A percentile compares a stretch with the other conserved stretches of the same genome.
Conservation (phyloP, 1,284 basidiomycete species). For the Naganishia cerealis region DNA sequence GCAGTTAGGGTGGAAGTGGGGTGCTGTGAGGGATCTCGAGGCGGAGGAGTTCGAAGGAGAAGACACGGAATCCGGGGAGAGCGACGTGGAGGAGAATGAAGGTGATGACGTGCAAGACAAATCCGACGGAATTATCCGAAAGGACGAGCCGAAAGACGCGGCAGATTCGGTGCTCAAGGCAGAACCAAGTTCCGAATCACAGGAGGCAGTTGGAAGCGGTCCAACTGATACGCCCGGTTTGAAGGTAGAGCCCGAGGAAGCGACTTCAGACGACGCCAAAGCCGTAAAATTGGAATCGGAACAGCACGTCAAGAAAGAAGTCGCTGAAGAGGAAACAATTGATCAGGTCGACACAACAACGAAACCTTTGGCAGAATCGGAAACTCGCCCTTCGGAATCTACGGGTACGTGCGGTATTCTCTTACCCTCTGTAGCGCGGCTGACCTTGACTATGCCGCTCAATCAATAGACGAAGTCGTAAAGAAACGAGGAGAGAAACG, state of each 20-base stretch:
- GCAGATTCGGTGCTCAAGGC: constrained; percentile 3
- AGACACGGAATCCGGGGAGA: constrained; percentile 22
- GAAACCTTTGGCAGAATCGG: no score
- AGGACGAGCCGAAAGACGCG: constrained; percentile 11
- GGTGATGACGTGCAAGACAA: constrained; percentile 27
- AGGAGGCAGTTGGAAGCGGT: not conserved
- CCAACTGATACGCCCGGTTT: not conserved
- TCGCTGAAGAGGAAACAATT: constrained; percentile 18
- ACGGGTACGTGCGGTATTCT: not conserved
- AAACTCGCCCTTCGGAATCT: not conserved
- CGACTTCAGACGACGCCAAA: not conserved
- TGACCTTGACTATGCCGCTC: constrained; percentile 22
- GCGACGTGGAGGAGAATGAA: constrained; percentile 39
- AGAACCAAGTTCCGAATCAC: not conserved
- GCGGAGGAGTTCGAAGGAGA: constrained; percentile 33
- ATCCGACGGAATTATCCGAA: constrained; percentile 28
- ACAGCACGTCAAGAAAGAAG: not conserved
- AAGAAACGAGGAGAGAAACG: constrained; percentile 50
- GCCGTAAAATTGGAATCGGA: not conserved
- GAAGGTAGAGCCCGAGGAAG: not conserved
- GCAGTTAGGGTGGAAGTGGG: constrained; percentile 56
- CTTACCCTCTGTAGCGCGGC: not conserved
- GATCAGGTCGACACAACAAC: constrained; percentile 19
- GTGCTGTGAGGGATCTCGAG: constrained; percentile 40
- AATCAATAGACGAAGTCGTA: constrained; percentile 32